Conservation (phyloP, 1,139 yeast genomes). For the Yamadazyma atmosphaerica region DNA sequence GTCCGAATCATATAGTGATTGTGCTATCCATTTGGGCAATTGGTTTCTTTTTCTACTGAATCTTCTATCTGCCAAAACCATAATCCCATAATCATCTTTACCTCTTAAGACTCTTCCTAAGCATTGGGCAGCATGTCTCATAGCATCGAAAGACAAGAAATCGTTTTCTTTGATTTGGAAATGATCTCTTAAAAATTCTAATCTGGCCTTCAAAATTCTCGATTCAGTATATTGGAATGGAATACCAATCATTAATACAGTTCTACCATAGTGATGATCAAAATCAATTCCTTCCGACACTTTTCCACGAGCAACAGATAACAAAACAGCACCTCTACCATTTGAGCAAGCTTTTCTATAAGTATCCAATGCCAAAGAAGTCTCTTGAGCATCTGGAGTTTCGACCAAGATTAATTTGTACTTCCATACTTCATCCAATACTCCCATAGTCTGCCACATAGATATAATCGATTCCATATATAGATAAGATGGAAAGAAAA, state of each 20-base stretch:
- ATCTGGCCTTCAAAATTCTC: constrained; percentile 88
- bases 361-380: constrained; percentile 91
- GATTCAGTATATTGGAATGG: constrained; percentile 99
- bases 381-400: constrained; percentile 99
- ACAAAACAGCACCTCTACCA: constrained; percentile 94
- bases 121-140: constrained; percentile 99
- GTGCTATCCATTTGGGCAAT: constrained; percentile 96
- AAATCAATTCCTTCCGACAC: constrained; percentile 99
- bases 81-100: constrained; percentile 96
- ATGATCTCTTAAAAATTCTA: constrained; percentile 90
- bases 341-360: constrained; percentile 95
- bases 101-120: constrained; percentile 96
- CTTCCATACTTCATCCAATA: constrained; percentile 97
- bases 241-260: constrained; percentile 97
- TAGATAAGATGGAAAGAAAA: constrained; percentile 92
- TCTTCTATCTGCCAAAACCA: constrained; percentile 95
- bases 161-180: constrained; percentile 92
- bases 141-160: constrained; percentile 94
- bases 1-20: constrained; percentile 88
- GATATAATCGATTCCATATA: constrained; percentile 98
- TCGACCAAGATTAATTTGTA: constrained; percentile 94
- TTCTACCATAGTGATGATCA: constrained; percentile 96
- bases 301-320: constrained; percentile 98
- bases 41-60: constrained; percentile 84
- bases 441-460: constrained; percentile 99